Evolutionary conservation across 805 yeast species (phyloP), one percentile per base, ranked within the genome.

Genomic region (Candida montana): DNA sequence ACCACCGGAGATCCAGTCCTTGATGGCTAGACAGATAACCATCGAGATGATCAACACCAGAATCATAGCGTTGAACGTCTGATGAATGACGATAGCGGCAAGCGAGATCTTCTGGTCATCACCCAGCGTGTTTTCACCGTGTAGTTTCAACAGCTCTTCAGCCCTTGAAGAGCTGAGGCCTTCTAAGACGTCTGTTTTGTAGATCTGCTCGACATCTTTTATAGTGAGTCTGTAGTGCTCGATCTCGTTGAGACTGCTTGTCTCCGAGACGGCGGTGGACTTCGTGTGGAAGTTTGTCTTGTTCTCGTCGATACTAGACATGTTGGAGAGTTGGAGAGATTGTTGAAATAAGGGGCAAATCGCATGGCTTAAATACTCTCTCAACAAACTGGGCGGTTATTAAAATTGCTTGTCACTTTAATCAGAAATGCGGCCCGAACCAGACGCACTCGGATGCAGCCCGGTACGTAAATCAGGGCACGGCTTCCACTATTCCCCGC

Each of bases 1-100:
- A 41, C 91, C 93, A 37, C 89, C 93, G 8, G 87, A 79, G 49
- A 83, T 84, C 83, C 86, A 83, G 58, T 84, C 91, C 44, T 70
- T 68, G 49, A 84, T 81, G 17, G 83, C 89, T 37, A 83, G 69
- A 5, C 90, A 80, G 39, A 83, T 81, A 17, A 77, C 59, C 83
- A 80, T 75, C 15, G 87, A 77, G 29, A 81, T 80, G 40, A 83
- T 62, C 49, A 83, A 67, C 8, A 83, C 91, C 48, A 83, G 61
- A 37, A 83, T 79, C 93, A 83, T 83, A 35, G 93, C 91, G 55
- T 83, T 83, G 59, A 79, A 79, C 2, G 79, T 66, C 52, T 83
- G 93, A 48, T 81, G 82, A 31, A 81, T 63, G 21, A 83, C 47
- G 41, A 84, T 83, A 39, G 64, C 63, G 21, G 71, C 50, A 39